These are phyloP conservation scores for Nemania diffusa DNA, from an alignment of 2,329 filamentous ascomycete genomes.

Conservation along the genomic window DNA sequence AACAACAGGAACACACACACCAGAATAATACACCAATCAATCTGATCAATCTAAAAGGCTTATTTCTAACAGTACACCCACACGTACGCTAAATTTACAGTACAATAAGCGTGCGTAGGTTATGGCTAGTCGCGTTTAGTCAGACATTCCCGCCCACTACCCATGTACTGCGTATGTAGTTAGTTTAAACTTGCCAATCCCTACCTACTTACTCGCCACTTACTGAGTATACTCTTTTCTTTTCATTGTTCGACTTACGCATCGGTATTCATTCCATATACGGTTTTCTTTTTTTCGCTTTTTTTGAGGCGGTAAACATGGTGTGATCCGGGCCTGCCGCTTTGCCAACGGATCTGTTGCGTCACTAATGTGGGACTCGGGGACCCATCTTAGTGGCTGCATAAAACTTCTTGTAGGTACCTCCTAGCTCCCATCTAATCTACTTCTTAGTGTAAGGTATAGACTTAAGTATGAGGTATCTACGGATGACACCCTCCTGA, in stretches of 20 bases:
- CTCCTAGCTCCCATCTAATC: too few species aligned
- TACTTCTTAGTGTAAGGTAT: too few species aligned
- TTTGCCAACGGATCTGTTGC: conserved; percentile 19
- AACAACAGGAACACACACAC: too few species aligned
- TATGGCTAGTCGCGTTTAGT: background rate
- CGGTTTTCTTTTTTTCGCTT: background rate
- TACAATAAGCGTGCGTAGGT: too few species aligned
- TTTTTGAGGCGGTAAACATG: background rate
- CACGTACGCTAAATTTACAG: background rate
- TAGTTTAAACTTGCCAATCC: background rate
- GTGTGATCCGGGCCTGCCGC: conserved; percentile 5
- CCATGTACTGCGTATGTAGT: background rate
- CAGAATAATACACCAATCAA: too few species aligned
- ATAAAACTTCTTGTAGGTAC: background rate
- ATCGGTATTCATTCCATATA: background rate
- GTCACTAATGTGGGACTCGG: conserved; percentile 24
- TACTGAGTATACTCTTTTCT: background rate
- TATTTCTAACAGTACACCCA: background rate
- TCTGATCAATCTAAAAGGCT: too few species aligned
- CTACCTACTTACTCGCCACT: too few species aligned
- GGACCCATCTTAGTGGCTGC: conserved; percentile 19
- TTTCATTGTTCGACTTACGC: background rate
- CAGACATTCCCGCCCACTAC: background rate
- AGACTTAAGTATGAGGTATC: background rate
- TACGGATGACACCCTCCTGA: background rate